Percentiles rank a stretch among this genome's conserved stretches.
Conservation (phyloP, 495 filamentous ascomycete species). For the Chaetomidium leptoderma region DNA sequence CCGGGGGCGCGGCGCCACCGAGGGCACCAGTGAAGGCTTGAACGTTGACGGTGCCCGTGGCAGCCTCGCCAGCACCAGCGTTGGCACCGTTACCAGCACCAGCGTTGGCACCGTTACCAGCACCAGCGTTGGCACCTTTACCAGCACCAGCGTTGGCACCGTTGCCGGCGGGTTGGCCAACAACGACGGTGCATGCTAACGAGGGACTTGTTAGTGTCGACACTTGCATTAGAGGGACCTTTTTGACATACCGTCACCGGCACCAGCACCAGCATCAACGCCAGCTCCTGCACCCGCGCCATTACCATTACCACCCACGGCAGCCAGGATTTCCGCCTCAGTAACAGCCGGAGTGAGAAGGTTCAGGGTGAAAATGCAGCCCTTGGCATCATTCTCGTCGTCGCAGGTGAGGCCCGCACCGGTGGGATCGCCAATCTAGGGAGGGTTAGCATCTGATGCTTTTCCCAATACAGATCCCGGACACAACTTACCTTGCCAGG, state of each 20-base stretch:
- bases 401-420: constrained; percentile 58
- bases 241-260: neutral
- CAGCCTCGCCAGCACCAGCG: constrained; percentile 21
- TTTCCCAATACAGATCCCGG: neutral
- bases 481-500: constrained; percentile 47
- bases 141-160: constrained; percentile 31
- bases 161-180: constrained; percentile 47
- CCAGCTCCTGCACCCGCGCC: constrained; percentile 35
- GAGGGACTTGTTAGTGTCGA: neutral
- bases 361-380: constrained; percentile 60
- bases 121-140: constrained; percentile 28
- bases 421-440: constrained; percentile 50
- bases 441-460: constrained; percentile 13
- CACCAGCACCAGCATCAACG: constrained; percentile 24
- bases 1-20: constrained; percentile 49
- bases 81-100: constrained; percentile 27
- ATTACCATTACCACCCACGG: constrained; percentile 42
- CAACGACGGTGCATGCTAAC: constrained; percentile 29
- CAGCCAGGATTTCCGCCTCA: constrained; percentile 52
- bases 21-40: constrained; percentile 56
- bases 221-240: neutral
- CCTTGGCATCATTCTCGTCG: constrained; percentile 44
- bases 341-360: constrained; percentile 56
- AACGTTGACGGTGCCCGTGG: constrained; percentile 41
- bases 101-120: constrained; percentile 17